Base-by-base conservation (phyloP, 2,329 filamentous ascomycete genomes). In the Aulographum hederae region DNA sequence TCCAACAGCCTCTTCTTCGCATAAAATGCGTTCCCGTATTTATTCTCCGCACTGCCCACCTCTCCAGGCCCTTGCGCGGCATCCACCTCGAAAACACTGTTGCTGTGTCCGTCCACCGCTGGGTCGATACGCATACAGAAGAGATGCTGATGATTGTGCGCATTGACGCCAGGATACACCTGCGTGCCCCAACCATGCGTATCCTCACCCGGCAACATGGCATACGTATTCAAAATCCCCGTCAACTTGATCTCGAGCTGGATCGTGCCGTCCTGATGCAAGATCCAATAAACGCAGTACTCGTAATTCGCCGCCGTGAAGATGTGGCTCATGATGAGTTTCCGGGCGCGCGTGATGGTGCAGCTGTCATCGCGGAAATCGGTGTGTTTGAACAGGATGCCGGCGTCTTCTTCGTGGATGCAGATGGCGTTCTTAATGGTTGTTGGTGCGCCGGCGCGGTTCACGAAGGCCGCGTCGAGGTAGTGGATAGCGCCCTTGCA, bases 301-400 rank as follows among this genome's bases (percentile, higher is more conserved):
- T 94, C 85, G 56, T 94, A 94, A 60, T 94, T 94, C 17, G 85
- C 85, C 0, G 85, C 85, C 0, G 85, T 94, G 57, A 94, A 93
- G 47, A 93, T 78, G 43, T 93, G 84, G 40, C 82, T 84, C 41
- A 94, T 66, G 47, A 93, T 67, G 35, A 94, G 68, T 50, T 89
- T 91, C 33, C 82, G 72, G 2, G 75, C 82, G 17, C 85, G 74
- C 0, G 84, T 93, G 4, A 92, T 79, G 6, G 89, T 81, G 33
- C 74, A 70, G 0, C 79, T 86, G 27, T 89, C 78, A 47, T 94
- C 85, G 23, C 85, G 70, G 67, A 93, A 94, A 54, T 94, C 85
- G 12, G 73, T 84, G 57, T 91, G 81, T 58, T 94, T 94, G 69
- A 91, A 93, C 1, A 93, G 62, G 36, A 94, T 89, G 4, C 85